Evolutionary conservation across 345 rosid species (phyloP).

Genomic region (Moricandia moricandioides): DNA sequence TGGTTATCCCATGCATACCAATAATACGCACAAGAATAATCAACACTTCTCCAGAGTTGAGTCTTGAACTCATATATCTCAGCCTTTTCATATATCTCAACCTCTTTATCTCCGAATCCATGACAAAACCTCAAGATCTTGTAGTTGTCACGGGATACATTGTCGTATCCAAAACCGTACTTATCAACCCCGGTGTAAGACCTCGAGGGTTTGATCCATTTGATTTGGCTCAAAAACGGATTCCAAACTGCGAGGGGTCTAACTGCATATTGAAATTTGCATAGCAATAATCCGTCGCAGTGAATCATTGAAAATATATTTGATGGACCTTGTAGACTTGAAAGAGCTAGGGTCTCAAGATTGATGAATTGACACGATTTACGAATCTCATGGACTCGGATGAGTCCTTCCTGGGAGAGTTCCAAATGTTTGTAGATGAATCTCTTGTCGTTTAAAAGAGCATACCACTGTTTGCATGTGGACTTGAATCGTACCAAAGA

Average conservation of each 20-base stretch:
- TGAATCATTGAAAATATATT: background rate
- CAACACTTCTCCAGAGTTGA: background rate
- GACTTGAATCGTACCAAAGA: background rate
- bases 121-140: background rate
- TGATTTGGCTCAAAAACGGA: background rate
- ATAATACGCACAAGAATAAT: background rate
- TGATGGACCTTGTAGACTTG: background rate
- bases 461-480: background rate
- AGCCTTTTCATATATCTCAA: no score
- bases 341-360: background rate
- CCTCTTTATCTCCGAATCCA: no score
- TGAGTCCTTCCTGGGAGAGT: background rate
- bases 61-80: background rate
- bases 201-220: background rate
- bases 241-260: background rate
- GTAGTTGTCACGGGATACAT: background rate
- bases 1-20: accelerated
- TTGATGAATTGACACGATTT: background rate
- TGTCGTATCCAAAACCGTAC: background rate
- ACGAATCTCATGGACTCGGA: background rate
- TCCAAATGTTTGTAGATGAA: background rate
- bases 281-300: background rate
- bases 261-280: no score
- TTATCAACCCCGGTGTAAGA: no score
- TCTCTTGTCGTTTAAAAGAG: background rate